Evolutionary conservation across 1,284 basidiomycete species (phyloP), one percentile per base, ranked within the genome.

Genomic region (Psilocybe mexicana): DNA sequence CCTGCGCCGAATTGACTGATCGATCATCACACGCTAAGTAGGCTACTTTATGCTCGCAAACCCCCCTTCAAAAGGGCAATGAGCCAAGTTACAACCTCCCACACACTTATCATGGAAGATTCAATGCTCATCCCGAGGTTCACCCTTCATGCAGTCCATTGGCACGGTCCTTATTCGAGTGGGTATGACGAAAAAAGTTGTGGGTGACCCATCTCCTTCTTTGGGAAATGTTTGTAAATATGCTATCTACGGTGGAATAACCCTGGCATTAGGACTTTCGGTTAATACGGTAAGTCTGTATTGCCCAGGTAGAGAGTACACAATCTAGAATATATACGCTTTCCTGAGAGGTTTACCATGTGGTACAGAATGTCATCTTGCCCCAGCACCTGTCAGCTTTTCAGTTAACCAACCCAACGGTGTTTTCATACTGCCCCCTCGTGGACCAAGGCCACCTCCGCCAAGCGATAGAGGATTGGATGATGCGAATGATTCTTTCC

Each of bases 331-430:
- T 46, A 46, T 11, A 6, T 46, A 25, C 30, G 35, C 8, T 14
- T 30, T 35, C 24, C 45, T 14, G 44, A 50, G 43, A 40, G 50
- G 28, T 62, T 46, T 50, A 52, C 26, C 33, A 52, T 58, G 46
- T 36, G 54, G 54, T 42, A 57, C 47, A 25, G 23, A 33, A 30
- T 51, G 53, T 74, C 66, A 85, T 71, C 83, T 78, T 54, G 81
- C 74, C 51, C 83, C 80, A 42, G 80, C 84, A 33, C 87, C 87
- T 3, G 86, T 80, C 46, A 92, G 70, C 69, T 83, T 89, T 44
- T 81, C 85, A n/a, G 90, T 86, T 46, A 93, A 69, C 90, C 90
- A 93, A 12, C 85, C 87, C 1, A 92, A 73, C n/a, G 90, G 89
- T 43, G 87, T 86, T 64, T 86, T 88, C 52, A 90, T 62, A 51